Base-by-base conservation (phyloP, 495 filamentous ascomycete species). In the Pseudotulostoma volvatum region DNA sequence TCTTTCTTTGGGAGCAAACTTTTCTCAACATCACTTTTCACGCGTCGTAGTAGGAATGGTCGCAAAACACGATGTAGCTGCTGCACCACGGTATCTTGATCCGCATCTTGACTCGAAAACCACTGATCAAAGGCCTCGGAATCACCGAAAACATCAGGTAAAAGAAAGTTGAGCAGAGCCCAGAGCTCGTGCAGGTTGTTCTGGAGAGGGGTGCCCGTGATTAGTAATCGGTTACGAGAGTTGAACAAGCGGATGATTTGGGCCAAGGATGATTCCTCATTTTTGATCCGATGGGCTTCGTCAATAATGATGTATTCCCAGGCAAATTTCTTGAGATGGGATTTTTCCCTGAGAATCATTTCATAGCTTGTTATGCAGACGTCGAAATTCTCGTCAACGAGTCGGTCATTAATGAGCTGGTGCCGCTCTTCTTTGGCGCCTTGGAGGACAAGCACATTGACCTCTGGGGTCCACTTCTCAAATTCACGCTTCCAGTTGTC, bases 251-350 rank as follows among this genome's bases (percentile, higher is more conserved):
- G 84, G 44, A 99, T 94, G 40, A 96, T 92, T 48, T 99, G 90
- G 1, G 92, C 85, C 3, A 99, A 67, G 2, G 92, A 92, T 0
- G 92, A 99, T 56, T 94, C 84, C 56, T 99, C 92, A 57, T 99
- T 99, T 63, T 99, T 99, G 66, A 99, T 96, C 15, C 92, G 84
- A 55, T 99, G 92, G 3, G 92, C 92, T 47, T 99, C 92, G 51
- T 99, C 92, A 39, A 99, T 93, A 55, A 99, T 94, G 58, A 99
- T 96, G 55, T 99, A 99, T 55, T 99, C 90, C 92, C 92, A 99
- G 0, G 92, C 85, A 52, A 96, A 92, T 56, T 96, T 96, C 63
- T 92, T 92, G 33, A 99, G 60, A 50, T 93, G 84, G 0, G 83
- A 68, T 61, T 99, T 96, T 53, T 99, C 92, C 31, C 90, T 75